Base-by-base conservation (phyloP, 352 stramenopile genomes). In the Globisporangium mamillatum region DNA sequence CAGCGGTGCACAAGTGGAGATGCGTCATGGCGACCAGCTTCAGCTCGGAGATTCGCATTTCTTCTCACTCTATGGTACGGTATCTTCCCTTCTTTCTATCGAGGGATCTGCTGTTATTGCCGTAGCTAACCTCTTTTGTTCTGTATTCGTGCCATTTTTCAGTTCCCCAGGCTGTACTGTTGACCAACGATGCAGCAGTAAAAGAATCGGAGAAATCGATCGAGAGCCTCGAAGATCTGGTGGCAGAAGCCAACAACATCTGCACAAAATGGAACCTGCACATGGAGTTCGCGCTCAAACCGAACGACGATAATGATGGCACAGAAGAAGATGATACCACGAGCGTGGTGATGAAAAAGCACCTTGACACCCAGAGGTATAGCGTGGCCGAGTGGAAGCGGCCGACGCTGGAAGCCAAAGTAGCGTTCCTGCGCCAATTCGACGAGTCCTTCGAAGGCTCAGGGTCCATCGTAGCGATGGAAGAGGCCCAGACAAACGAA, bases 161-260 rank as follows among this genome's bases (percentile, higher is more conserved):
- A 64, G 58, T 64, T 14, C 58, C 58, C 10, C 58, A 54, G 1
- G 41, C 25, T 41, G 58, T 24, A 3, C 0, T 20, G 18, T 10
- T 27, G 9, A 16, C 5, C 22, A 54, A 10, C 56, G 56, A 27
- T 24, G 41, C 27, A 56, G 18, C 36, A 44, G 22, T n/a, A 20
- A 25, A 27, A 7, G 29, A n/a, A n/a, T 3, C 56, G 4, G 6
- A 48, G n/a, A 3, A 63, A 24, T 0, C 4, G 1, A 20, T 22
- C 27, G 59, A 71, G 7, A 29, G n/a, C 0, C 50, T 79, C 2
- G 63, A 58, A 0, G 66, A 67, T 8, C 27, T 90, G 2, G 73
- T 92, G 4, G 65, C 75, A 1, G 83, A 90, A 72, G 85, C 85
- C 0, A 93, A 92, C 48, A 62, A 64, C 12, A 85, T 93, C 53